These are phyloP conservation scores for Boeremia lycopersici DNA, from an alignment of 2,329 filamentous ascomycete species.

Conservation along the genomic window DNA sequence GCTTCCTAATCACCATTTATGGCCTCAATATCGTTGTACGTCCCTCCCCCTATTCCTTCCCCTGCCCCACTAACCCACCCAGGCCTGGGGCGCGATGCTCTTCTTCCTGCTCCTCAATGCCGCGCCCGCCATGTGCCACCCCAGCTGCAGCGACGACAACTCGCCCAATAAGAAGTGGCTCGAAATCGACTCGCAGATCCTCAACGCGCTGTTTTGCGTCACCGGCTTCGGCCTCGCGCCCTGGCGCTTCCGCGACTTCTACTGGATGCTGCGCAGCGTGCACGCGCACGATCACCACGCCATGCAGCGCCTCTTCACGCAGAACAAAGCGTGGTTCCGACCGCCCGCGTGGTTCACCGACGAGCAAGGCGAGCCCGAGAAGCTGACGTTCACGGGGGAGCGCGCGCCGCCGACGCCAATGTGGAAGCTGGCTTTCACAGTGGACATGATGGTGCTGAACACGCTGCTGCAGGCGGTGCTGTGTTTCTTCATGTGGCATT, in stretches of 20 bases:
- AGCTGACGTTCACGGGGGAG: constrained; percentile 67
- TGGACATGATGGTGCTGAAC: constrained; percentile 79
- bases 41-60: too few species aligned
- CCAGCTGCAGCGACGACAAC: constrained; percentile 73
- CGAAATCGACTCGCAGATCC: constrained; percentile 80
- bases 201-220: constrained; percentile 83
- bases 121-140: constrained; percentile 72
- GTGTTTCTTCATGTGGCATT: constrained; percentile 81
- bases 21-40: constrained; percentile 72
- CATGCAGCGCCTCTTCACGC: constrained; percentile 72
- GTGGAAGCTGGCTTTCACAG: constrained; percentile 79
- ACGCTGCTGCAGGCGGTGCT: constrained; percentile 76
- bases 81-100: constrained; percentile 86
- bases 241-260: constrained; percentile 81
- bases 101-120: constrained; percentile 82
- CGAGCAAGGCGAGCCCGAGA: constrained; percentile 38
- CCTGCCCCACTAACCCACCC: not conserved
- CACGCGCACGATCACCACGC: constrained; percentile 50
- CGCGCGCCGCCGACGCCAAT: constrained; percentile 68
- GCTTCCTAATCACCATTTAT: constrained; percentile 78
- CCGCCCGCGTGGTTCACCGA: constrained; percentile 68
- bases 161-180: constrained; percentile 80
- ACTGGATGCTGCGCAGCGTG: constrained; percentile 67
- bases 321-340: constrained; percentile 78
- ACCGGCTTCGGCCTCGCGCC: constrained; percentile 82